A percentile compares a stretch with the other conserved stretches of the same genome.
Conservation (phyloP, 805 yeast species). For the Wickerhamiella spandovensis region DNA sequence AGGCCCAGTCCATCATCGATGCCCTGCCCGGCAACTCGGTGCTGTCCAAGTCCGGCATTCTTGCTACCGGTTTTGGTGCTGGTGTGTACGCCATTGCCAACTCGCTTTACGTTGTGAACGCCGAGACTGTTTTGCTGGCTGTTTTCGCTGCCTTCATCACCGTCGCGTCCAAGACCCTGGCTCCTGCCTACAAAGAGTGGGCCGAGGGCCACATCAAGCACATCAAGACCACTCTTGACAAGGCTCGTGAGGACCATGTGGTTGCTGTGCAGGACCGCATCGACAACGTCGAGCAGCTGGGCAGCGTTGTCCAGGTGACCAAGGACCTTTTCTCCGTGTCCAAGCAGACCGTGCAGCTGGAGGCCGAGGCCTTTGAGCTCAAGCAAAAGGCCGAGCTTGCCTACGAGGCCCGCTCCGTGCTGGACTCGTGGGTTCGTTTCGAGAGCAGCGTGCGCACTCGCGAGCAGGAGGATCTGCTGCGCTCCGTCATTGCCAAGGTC, state of each 20-base stretch:
- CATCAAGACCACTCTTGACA: constrained; percentile 68
- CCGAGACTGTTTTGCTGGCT: constrained; percentile 74
- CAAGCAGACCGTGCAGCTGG: constrained; percentile 91
- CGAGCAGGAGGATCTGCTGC: constrained; percentile 86
- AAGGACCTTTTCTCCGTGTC: constrained; percentile 85
- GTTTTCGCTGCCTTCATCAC: constrained; percentile 69
- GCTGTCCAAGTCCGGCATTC: constrained; percentile 83
- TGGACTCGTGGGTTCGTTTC: constrained; percentile 98
- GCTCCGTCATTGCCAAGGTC: constrained; percentile 77
- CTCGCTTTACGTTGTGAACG: constrained; percentile 85
- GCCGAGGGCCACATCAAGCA: constrained; percentile 76
- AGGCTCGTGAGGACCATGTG: constrained; percentile 82
- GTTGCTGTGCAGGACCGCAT: constrained; percentile 89
- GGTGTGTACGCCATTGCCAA: constrained; percentile 87
- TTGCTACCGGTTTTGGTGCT: constrained; percentile 92
- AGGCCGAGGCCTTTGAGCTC: constrained; percentile 85
- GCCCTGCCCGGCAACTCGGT: constrained; percentile 86
- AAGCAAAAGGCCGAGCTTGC: constrained; percentile 85
- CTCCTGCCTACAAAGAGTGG: constrained; percentile 90
- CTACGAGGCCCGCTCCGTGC: constrained; percentile 80
- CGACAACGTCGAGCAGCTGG: constrained; percentile 71
- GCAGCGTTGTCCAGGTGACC: constrained; percentile 85
- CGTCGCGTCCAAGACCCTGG: constrained; percentile 71
- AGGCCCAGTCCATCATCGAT: constrained; percentile 80
- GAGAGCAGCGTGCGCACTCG: constrained; percentile 92